Evolutionary conservation across 192 early-diverging fungal species (phyloP).

Genomic region (Linnemannia schmuckeri): DNA sequence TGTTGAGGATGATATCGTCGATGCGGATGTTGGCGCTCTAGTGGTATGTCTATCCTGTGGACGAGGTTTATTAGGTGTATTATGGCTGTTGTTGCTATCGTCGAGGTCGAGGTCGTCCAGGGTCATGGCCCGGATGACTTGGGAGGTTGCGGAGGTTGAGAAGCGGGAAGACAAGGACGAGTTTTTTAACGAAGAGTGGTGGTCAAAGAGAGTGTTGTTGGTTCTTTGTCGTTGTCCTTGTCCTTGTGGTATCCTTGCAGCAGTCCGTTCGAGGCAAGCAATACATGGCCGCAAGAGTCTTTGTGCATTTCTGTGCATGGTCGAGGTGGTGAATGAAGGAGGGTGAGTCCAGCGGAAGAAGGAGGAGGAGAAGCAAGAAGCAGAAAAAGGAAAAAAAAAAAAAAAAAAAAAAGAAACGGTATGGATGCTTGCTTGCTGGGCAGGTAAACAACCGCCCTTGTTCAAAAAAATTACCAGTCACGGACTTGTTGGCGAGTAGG

Average conservation of each 20-base stretch:
- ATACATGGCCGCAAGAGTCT: not conserved
- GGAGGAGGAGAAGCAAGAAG: not conserved
- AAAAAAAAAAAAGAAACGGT: not conserved
- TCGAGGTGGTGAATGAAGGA: not conserved
- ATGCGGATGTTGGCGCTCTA: not conserved
- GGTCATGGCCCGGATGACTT: slow-evolving; percentile 7
- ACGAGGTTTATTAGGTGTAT: not conserved
- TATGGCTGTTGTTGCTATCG: not conserved
- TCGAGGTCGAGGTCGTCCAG: slow-evolving; percentile 23
- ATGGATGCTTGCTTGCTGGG: not conserved
- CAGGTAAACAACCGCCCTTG: not conserved
- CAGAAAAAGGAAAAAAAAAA: not conserved
- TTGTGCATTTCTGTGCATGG: slow-evolving; percentile 1
- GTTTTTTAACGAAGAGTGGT: not conserved
- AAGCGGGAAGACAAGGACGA: slow-evolving; percentile 12
- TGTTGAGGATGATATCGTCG: not conserved
- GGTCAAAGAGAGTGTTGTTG: not conserved
- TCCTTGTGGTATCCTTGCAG: not conserved
- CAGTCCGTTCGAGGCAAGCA: not conserved
- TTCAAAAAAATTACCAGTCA: not conserved
- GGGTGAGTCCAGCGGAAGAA: not conserved
- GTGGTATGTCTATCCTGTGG: not conserved
- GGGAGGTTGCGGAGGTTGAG: slow-evolving; percentile 22
- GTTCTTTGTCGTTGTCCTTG: not conserved
- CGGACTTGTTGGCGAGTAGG: too few relatives aligned